Base-by-base conservation (phyloP, 371 early-diverging fungal species). In the Mortierella sp. region DNA sequence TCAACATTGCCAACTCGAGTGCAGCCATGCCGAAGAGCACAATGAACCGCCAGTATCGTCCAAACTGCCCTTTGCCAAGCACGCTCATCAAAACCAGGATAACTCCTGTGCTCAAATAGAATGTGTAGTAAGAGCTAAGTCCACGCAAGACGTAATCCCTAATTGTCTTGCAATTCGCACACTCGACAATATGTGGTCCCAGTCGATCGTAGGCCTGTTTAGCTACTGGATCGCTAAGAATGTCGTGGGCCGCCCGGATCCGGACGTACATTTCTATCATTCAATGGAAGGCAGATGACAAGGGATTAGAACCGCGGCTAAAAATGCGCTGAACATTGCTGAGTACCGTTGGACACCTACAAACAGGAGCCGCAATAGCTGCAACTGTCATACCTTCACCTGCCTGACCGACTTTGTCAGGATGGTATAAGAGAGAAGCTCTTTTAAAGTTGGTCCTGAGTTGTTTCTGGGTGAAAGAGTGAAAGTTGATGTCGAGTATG, bases 351-450 rank as follows among this genome's bases (percentile, higher is more conserved):
- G 19, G 13, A 16, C 21, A 10, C 40, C 29, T 12, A 28, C 0
- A 16, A 60, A 16, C 37, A 0, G 12, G 16, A 17, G 2, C 13
- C 22, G 10, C 34, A 34, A 10, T 7, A 10, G 34, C 34, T 34
- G n/a, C n/a, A 34, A 7, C 34, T 34, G 34, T 5, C 21, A 43
- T 69, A 76, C 77, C 70, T 45, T 68, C 80, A n/a, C 80, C 63
- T 25, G 76, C 61, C 14, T 63, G 69, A 5, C 83, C 82, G 31
- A 74, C 80, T 46, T 87, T 84, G 65, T 85, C 87, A 24, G 92
- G 92, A 80, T 93, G 93, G 58, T 78, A 89, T 65, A 80, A 76
- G 31, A 85, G 79, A 10, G 88, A 88, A 45, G 90, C 77, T 40
- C 78, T 67, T 43, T 84, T 79, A 63, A 84, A 91, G 54, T 86